Evolutionary conservation across 495 filamentous ascomycete species (phyloP), one percentile per base, ranked within the genome.

Genomic region (Ascobolus immersus): DNA sequence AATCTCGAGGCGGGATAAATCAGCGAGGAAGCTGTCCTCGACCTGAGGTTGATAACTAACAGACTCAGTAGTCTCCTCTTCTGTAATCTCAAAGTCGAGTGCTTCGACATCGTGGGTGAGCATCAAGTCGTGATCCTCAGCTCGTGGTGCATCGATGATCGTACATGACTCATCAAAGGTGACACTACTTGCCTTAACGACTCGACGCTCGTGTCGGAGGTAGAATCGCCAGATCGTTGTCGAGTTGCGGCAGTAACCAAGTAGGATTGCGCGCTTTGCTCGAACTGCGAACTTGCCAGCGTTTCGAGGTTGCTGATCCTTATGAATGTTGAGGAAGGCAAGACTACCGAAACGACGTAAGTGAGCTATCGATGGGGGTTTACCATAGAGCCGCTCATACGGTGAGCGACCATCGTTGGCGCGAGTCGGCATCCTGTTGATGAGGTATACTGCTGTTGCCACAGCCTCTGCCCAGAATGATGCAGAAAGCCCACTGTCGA

Each of bases 161-260:
- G n/a, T n/a, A n/a, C n/a, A n/a, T n/a, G n/a, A n/a, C n/a, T n/a
- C n/a, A n/a, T n/a, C n/a, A n/a, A n/a, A n/a, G n/a, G n/a, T n/a
- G n/a, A n/a, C n/a, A n/a, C n/a, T n/a, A n/a, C n/a, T n/a, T n/a
- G n/a, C n/a, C n/a, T n/a, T n/a, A n/a, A n/a, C n/a, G n/a, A n/a
- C n/a, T n/a, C 12, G 17, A 34, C 22, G 12, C 1, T 7, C 1
- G 28, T 17, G 6, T 36, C 24, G 5, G 23, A 36, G 8, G 15
- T 9, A 19, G 30, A 28, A n/a, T n/a, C n/a, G 28, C 33, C 33
- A 40, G 18, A 40, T 32, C 6, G 30, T 36, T 1, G 25, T 25
- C 1, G 32, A 35, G 4, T 40, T 6, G 22, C 32, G 8, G 4
- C 21, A 2, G 28, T 36, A 40, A 3, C 26, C 33, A 2, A 36